Percentiles rank a stretch among this genome's conserved stretches.
These are phyloP conservation scores for Fistulinella cinereoalba DNA, from an alignment of 1,284 basidiomycete species.

Conservation along the genomic window DNA sequence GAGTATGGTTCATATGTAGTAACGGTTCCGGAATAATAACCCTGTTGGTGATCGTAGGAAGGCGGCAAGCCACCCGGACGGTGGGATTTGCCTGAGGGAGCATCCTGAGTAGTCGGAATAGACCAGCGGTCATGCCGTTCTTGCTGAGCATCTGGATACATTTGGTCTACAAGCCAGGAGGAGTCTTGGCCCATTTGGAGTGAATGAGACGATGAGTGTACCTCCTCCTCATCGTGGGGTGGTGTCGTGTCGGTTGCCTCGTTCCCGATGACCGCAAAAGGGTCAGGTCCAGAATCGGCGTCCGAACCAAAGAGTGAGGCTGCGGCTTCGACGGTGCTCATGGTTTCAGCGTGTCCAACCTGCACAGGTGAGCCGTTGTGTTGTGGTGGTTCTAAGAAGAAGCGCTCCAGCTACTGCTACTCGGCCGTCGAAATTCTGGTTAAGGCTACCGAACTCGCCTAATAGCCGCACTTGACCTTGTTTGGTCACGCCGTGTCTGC, in stretches of 20 bases:
- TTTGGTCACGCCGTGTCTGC: conserved; percentile 27
- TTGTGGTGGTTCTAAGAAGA: conserved; percentile 17
- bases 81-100: conserved; percentile 16
- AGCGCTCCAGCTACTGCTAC: not conserved
- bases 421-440: conserved; percentile 1
- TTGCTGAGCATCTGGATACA: conserved; percentile 29
- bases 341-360: conserved; percentile 38
- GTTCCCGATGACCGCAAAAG: conserved; percentile 60
- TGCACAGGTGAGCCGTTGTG: conserved; percentile 8
- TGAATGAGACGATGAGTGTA: conserved; percentile 20
- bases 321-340: conserved; percentile 70
- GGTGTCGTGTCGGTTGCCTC: conserved; percentile 30
- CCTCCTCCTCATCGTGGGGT: conserved; percentile 22
- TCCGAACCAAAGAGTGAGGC: conserved; percentile 71
- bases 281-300: conserved; percentile 55
- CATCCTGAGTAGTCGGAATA: conserved; percentile 23
- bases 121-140: conserved; percentile 32
- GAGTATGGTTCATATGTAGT: conserved; percentile 23
- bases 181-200: conserved; percentile 37
- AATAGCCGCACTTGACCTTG: conserved; percentile 10
- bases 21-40: conserved; percentile 27
- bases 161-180: conserved; percentile 29
- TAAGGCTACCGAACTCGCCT: conserved; percentile 4
- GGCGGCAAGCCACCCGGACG: conserved; percentile 12
- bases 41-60: conserved; percentile 28